Conservation (phyloP, 1,284 basidiomycete species). For the Puccinia coronata region DNA sequence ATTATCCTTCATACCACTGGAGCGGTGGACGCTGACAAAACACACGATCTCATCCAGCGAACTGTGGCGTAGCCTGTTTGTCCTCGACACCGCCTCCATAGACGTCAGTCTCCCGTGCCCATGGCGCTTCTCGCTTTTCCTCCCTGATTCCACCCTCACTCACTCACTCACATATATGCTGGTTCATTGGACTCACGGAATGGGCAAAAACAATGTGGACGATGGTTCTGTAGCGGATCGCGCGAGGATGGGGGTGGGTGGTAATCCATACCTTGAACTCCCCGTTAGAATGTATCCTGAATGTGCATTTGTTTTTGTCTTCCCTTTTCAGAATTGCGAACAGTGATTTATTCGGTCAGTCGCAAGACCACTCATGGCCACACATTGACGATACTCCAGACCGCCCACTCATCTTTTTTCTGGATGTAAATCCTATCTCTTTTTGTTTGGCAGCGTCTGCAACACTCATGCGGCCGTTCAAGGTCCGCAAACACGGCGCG, state of each 20-base stretch:
- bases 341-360: constrained; percentile 39
- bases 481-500: neutral
- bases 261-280: too few species aligned
- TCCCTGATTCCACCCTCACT: too few species aligned
- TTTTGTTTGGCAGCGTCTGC: constrained; percentile 38
- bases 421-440: too few species aligned
- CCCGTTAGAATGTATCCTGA: too few species aligned
- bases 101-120: constrained; percentile 59
- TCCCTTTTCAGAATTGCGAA: constrained; percentile 40
- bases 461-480: constrained; percentile 29
- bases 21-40: neutral
- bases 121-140: constrained; percentile 8
- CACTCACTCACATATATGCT: too few species aligned
- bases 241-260: constrained; percentile 46
- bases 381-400: neutral
- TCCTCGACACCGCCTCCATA: constrained; percentile 69
- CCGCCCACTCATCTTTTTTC: neutral
- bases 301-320: too few species aligned
- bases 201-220: too few species aligned
- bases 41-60: constrained; percentile 60
- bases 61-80: constrained; percentile 76
- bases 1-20: neutral
- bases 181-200: neutral
- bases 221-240: constrained; percentile 16
- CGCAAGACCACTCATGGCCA: neutral